Evolutionary conservation across 495 filamentous ascomycete genomes (phyloP).

Genomic region (Daldinia concentrica): DNA sequence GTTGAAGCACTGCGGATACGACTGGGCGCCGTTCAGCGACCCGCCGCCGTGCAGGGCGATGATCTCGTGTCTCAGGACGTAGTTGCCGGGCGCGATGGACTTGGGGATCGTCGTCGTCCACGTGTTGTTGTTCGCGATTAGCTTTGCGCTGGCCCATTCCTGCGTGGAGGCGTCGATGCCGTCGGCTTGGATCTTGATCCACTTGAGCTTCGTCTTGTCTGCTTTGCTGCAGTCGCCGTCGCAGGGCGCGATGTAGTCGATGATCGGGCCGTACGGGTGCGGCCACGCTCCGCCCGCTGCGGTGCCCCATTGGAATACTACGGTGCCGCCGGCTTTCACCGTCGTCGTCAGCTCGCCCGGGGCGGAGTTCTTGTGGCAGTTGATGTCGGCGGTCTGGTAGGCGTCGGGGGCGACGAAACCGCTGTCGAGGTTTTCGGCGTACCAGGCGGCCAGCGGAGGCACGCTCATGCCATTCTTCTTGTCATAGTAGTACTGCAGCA

Average conservation of each 20-base stretch:
- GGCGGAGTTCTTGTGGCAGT: constrained; percentile 50
- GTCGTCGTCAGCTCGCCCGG: constrained; percentile 48
- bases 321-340: constrained; percentile 42
- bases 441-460: constrained; percentile 44
- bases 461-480: constrained; percentile 40
- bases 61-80: constrained; percentile 75
- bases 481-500: constrained; percentile 47
- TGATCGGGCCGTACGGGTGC: constrained; percentile 45
- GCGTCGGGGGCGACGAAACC: constrained; percentile 47
- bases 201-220: constrained; percentile 50
- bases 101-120: constrained; percentile 69
- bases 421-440: constrained; percentile 47
- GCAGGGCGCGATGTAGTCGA: constrained; percentile 51
- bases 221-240: constrained; percentile 46
- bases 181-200: constrained; percentile 55
- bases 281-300: constrained; percentile 42
- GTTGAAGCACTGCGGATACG: constrained; percentile 76
- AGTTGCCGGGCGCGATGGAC: constrained; percentile 67
- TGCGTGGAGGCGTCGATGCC: constrained; percentile 41
- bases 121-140: constrained; percentile 65
- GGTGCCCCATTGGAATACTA: constrained; percentile 43
- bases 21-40: constrained; percentile 66
- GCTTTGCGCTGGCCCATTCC: constrained; percentile 45
- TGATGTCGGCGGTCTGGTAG: constrained; percentile 46
- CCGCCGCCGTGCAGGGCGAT: constrained; percentile 69